A percentile compares a stretch with the other conserved stretches of the same genome.
phyloP scores from a whole-genome alignment of 495 filamentous ascomycete genomes.

The Hypoxylon trugodes region DNA sequence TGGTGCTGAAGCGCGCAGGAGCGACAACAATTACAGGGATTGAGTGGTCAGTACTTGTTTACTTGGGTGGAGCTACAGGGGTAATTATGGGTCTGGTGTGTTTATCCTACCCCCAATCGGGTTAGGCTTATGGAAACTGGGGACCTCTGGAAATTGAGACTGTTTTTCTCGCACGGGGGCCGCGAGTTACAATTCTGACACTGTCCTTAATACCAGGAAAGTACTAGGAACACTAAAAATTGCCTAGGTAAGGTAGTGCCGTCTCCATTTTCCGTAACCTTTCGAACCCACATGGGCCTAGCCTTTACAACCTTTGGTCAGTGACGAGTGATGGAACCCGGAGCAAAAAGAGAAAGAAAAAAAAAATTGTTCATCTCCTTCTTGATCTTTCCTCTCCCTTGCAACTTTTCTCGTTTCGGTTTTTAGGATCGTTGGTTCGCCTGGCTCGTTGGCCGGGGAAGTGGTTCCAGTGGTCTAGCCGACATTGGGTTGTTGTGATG shows the following conservation, averaged over 20 bases:
- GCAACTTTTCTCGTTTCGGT: constrained; percentile 20
- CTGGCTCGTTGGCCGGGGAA: constrained; percentile 34
- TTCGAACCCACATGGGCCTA: constrained; percentile 4
- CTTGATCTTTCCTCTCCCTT: not conserved
- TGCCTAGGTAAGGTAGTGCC: too few relatives aligned
- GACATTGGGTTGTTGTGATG: constrained; percentile 18
- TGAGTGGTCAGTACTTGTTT: constrained; percentile 42
- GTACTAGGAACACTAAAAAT: not conserved
- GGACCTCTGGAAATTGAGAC: constrained; percentile 6
- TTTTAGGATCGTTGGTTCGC: too few relatives aligned
- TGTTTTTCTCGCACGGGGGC: constrained; percentile 22
- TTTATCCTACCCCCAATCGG: constrained; percentile 40
- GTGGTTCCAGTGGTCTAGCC: constrained; percentile 15
- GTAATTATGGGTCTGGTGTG: constrained; percentile 36
- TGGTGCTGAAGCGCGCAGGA: too few relatives aligned
- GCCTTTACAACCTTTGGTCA: constrained; percentile 7
- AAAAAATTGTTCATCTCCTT: constrained; percentile 13
- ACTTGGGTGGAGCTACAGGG: constrained; percentile 35
- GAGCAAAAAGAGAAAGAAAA: too few relatives aligned
- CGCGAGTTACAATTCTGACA: constrained; percentile 31
- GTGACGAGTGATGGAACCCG: too few relatives aligned
- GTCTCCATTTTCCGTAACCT: constrained; percentile 3
- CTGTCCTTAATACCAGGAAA: constrained; percentile 13
- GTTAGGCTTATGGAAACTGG: constrained; percentile 28
- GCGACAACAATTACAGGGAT: too few relatives aligned